Percentiles rank a stretch among this genome's conserved stretches.
These are phyloP conservation scores for Claviceps sp. DNA, from an alignment of 2,329 filamentous ascomycete genomes.

Conservation along the genomic window DNA sequence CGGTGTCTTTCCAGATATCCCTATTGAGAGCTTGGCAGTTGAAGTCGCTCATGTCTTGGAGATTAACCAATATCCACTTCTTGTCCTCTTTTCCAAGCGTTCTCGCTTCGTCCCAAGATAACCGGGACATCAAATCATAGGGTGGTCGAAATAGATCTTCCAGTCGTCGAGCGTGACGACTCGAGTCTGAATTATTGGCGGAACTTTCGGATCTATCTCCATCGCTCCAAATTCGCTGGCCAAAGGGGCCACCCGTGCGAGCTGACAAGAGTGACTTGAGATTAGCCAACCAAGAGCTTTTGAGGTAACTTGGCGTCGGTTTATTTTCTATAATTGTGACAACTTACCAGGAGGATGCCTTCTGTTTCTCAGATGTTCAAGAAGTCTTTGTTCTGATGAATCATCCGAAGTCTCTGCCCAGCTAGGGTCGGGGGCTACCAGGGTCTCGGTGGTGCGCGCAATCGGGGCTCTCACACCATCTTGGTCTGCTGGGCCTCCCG, in stretches of 20 bases:
- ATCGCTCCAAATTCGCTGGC: conserved; percentile 26
- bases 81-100: conserved; percentile 73
- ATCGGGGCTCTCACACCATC: conserved; percentile 79
- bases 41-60: conserved; percentile 88
- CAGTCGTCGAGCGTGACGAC: conserved; percentile 59
- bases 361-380: conserved; percentile 48
- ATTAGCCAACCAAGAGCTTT: neutral
- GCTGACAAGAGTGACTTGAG: neutral
- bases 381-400: conserved; percentile 45
- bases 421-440: conserved; percentile 53
- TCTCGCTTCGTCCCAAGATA: conserved; percentile 74
- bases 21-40: conserved; percentile 89
- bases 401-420: conserved; percentile 32
- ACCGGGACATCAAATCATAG: conserved; percentile 70
- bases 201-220: conserved; percentile 9
- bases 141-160: conserved; percentile 89
- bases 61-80: conserved; percentile 93
- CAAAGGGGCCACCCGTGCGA: conserved; percentile 21
- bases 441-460: conserved; percentile 77
- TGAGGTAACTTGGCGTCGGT: too few species aligned
- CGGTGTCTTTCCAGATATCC: conserved; percentile 85
- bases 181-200: conserved; percentile 30
- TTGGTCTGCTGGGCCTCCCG: conserved; percentile 27
- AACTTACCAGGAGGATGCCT: conserved; percentile 20
- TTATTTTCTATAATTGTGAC: neutral